Percentiles rank a stretch among this genome's conserved stretches.
These are phyloP conservation scores for Lactarius sp. DNA, from an alignment of 768 basidiomycete genomes.

Conservation along the genomic window DNA sequence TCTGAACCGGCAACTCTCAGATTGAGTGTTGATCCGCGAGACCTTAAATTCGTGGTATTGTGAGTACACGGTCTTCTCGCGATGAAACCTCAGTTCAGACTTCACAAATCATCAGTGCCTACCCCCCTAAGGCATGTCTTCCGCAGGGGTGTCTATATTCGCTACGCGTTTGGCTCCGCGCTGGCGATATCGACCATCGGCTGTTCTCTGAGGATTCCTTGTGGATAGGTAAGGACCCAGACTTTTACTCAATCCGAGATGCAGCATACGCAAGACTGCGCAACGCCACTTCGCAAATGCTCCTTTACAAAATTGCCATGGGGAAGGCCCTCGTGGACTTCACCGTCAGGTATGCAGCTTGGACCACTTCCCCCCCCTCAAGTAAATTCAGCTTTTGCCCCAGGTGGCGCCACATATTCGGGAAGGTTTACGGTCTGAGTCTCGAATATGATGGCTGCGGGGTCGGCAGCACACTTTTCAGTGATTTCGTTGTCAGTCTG, in stretches of 20 bases:
- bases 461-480: slow-evolving; percentile 50
- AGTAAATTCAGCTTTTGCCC: background rate
- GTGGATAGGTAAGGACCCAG: slow-evolving; percentile 63
- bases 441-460: slow-evolving; percentile 65
- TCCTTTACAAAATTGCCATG: slow-evolving; percentile 51
- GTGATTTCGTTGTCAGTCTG: slow-evolving; percentile 47
- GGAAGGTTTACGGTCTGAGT: slow-evolving; percentile 47
- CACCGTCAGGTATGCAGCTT: slow-evolving; percentile 42
- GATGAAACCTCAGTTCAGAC: background rate
- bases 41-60: slow-evolving; percentile 60
- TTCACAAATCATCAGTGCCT: slow-evolving; percentile 37
- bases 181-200: slow-evolving; percentile 54
- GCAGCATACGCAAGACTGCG: slow-evolving; percentile 52
- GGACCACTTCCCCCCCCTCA: background rate
- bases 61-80: slow-evolving; percentile 32
- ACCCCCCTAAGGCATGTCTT: slow-evolving; percentile 53
- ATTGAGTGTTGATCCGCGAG: slow-evolving; percentile 49
- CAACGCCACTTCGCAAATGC: slow-evolving; percentile 39
- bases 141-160: slow-evolving; percentile 52
- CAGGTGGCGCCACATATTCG: slow-evolving; percentile 48
- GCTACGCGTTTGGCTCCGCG: slow-evolving; percentile 60
- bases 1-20: slow-evolving; percentile 44
- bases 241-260: slow-evolving; percentile 53
- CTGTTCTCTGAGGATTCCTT: slow-evolving; percentile 60
- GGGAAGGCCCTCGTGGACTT: slow-evolving; percentile 56